phyloP scores from a whole-genome alignment of 176 grass and related monocot species.

The Elaeis guineensis region DNA sequence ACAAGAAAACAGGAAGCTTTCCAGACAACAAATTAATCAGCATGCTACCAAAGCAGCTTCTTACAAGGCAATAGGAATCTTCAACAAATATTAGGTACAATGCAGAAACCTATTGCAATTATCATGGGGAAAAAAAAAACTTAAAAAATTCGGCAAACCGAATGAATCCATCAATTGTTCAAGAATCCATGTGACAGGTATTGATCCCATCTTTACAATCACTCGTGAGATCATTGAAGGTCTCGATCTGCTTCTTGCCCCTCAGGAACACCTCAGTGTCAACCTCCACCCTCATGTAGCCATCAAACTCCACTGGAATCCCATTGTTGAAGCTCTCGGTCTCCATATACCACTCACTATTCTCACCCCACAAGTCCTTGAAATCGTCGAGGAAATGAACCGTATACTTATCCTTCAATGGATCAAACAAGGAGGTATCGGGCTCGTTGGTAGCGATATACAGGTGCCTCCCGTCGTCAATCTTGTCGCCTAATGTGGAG shows the following conservation, averaged over 20 bases:
- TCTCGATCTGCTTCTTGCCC: constrained; percentile 79
- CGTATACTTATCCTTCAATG: constrained; percentile 57
- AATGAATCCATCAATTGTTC: no score
- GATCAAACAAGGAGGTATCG: constrained; percentile 66
- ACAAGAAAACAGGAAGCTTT: no score
- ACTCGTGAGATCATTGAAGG: constrained; percentile 75
- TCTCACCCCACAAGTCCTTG: constrained; percentile 76
- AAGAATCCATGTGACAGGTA: constrained; percentile 30
- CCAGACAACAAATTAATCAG: no score
- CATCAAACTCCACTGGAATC: constrained; percentile 71
- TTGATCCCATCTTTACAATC: constrained; percentile 88
- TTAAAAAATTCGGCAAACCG: no score
- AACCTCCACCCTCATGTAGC: constrained; percentile 89
- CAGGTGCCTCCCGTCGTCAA: constrained; percentile 62
- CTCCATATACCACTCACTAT: constrained; percentile 80
- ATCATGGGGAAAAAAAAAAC: no score
- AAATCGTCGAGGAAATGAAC: constrained; percentile 74
- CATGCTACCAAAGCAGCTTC: no score
- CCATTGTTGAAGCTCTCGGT: constrained; percentile 77
- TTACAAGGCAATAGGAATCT: no score
- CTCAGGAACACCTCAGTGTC: constrained; percentile 89
- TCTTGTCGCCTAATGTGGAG: constrained; percentile 47
- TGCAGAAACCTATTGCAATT: no score
- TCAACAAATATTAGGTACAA: no score
- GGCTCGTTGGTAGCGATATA: constrained; percentile 76